Percentiles rank a stretch among this genome's conserved stretches.
phyloP scores from a whole-genome alignment of 2,329 filamentous ascomycete species.

The Fusarium papillatum region DNA sequence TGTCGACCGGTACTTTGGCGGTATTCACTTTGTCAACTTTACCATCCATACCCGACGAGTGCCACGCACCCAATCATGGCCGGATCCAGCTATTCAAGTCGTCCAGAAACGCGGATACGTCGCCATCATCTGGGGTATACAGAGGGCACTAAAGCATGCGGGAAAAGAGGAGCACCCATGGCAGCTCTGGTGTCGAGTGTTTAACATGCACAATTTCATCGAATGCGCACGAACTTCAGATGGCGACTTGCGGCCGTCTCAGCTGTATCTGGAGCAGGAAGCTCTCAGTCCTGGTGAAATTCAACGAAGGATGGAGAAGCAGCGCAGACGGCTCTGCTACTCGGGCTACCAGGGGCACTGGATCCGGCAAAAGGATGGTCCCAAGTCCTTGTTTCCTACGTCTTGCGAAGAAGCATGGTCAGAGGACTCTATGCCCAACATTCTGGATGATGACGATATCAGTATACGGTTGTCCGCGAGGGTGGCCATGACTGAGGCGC shows the following conservation, averaged over 20 bases:
- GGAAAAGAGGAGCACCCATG: not conserved
- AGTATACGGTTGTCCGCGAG: slow-evolving; percentile 10
- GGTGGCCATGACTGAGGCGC: slow-evolving; percentile 17
- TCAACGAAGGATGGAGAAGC: slow-evolving; percentile 19
- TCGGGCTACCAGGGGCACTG: not conserved
- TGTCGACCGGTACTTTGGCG: slow-evolving; percentile 30
- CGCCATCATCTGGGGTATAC: slow-evolving; percentile 38
- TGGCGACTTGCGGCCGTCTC: not conserved
- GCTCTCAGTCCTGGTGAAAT: slow-evolving; percentile 24
- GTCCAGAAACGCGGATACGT: not conserved
- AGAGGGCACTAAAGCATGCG: not conserved
- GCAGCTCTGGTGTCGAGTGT: slow-evolving; percentile 38
- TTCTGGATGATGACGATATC: not conserved
- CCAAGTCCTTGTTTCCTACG: slow-evolving; percentile 31
- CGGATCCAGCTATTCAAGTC: not conserved
- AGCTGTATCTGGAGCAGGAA: slow-evolving; percentile 16
- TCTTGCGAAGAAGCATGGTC: slow-evolving; percentile 10
- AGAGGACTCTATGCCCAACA: slow-evolving; percentile 19
- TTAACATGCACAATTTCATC: slow-evolving; percentile 27
- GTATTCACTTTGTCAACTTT: slow-evolving; percentile 36
- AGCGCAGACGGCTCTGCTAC: slow-evolving; percentile 23
- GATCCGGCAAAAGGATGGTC: not conserved
- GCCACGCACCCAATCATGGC: too few relatives aligned
- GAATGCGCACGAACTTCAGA: not conserved
- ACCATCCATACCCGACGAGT: not conserved